These are phyloP conservation scores for Phytophthora europaea DNA, from an alignment of 352 stramenopile genomes.

Conservation along the genomic window DNA sequence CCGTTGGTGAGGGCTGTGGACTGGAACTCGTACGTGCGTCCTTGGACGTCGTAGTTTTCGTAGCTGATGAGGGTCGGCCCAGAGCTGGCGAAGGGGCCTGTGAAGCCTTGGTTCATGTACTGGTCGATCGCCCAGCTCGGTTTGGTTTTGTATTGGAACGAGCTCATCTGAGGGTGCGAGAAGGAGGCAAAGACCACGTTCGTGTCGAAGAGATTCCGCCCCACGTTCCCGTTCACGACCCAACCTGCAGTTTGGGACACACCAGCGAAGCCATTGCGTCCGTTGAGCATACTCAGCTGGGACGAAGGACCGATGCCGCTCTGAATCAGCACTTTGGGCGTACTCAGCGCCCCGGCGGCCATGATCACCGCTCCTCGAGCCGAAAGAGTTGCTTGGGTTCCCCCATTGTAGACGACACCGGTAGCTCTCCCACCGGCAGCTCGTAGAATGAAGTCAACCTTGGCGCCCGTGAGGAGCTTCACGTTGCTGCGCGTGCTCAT, in stretches of 20 bases:
- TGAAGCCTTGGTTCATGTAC: conserved; percentile 55
- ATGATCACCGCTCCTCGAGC: conserved; percentile 72
- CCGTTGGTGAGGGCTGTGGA: conserved; percentile 52
- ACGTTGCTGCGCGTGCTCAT: conserved; percentile 62
- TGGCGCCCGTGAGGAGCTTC: conserved; percentile 51
- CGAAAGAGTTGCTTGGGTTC: conserved; percentile 42
- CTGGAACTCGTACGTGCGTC: conserved; percentile 67
- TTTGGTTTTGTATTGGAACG: conserved; percentile 50
- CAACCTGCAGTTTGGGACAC: conserved; percentile 43
- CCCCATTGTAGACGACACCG: conserved; percentile 57
- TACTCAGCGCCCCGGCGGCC: conserved; percentile 66
- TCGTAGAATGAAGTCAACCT: conserved; percentile 61
- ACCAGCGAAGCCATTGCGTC: conserved; percentile 53
- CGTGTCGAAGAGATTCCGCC: conserved; percentile 66
- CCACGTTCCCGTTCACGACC: conserved; percentile 64
- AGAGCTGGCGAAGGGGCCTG: conserved; percentile 45
- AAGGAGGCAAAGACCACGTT: conserved; percentile 59
- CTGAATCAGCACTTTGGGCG: conserved; percentile 85
- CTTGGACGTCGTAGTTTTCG: conserved; percentile 62
- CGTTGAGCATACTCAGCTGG: conserved; percentile 57
- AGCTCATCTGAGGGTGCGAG: conserved; percentile 55
- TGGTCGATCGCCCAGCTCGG: conserved; percentile 51
- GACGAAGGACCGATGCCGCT: conserved; percentile 71
- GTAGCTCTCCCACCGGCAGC: conserved; percentile 44
- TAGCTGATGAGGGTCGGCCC: conserved; percentile 66